Evolutionary conservation across 202 grass and related monocot genomes (phyloP).

Genomic region (Musa balbisiana): DNA sequence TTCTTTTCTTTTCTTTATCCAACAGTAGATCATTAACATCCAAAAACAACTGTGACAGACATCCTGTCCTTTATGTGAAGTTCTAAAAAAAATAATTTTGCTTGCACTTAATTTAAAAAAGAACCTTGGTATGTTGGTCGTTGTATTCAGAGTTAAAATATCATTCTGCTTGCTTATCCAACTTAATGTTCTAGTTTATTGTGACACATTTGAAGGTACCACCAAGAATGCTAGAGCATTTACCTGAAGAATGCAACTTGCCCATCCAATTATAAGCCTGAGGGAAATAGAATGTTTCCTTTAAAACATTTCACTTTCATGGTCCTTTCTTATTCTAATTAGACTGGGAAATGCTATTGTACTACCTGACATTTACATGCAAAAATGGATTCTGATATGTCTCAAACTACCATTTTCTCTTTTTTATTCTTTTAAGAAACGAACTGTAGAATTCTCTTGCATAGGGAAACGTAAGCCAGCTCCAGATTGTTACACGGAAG

Average conservation of each 20-base stretch:
- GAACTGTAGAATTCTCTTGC: background rate
- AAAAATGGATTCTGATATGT: background rate
- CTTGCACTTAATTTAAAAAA: no score
- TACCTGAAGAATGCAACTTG: background rate
- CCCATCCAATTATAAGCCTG: background rate
- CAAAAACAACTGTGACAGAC: no score
- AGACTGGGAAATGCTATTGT: background rate
- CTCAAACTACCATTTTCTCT: background rate
- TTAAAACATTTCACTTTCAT: background rate
- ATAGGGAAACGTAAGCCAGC: constrained; percentile 25
- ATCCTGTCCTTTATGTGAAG: no score
- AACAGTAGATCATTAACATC: no score
- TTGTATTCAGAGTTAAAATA: no score
- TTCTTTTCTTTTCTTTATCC: no score
- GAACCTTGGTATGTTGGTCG: no score
- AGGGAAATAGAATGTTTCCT: background rate
- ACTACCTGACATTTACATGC: background rate
- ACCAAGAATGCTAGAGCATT: background rate
- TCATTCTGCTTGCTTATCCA: no score
- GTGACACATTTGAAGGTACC: no score
- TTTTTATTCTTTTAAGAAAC: background rate
- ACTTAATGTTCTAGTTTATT: no score
- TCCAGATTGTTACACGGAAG: constrained; percentile 19
- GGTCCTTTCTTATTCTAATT: background rate
- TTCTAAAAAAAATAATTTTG: no score